These are phyloP conservation scores for Eucommia ulmoides DNA, from an alignment of 257 asterid genomes.

Conservation along the genomic window DNA sequence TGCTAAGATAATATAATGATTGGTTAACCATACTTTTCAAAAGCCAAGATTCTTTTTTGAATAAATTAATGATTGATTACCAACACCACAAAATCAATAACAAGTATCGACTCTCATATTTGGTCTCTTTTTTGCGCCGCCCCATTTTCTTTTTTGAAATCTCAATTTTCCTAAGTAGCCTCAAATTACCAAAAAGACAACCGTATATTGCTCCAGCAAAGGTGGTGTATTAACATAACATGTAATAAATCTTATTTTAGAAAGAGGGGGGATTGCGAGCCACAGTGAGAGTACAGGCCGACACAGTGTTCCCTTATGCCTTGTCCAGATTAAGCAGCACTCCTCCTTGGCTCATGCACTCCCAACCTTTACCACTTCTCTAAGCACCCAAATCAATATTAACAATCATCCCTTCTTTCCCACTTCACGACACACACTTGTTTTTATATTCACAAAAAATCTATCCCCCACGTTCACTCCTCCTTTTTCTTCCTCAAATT, in stretches of 20 bases:
- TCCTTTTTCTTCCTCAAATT: conserved; percentile 6
- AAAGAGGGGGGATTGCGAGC: neutral
- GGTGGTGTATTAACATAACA: neutral
- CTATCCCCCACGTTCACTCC: conserved; percentile 20
- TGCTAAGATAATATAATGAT: too few relatives aligned
- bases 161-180: neutral
- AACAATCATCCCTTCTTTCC: conserved; percentile 20
- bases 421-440: conserved; percentile 18
- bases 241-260: neutral
- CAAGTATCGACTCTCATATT: neutral
- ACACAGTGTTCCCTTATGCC: conserved; percentile 36
- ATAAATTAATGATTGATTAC: neutral
- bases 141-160: neutral
- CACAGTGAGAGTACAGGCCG: conserved; percentile 13
- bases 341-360: too few relatives aligned
- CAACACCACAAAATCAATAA: neutral
- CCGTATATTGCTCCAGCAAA: neutral
- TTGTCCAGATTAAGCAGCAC: conserved; percentile 32
- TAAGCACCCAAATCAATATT: too few relatives aligned
- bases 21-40: too few relatives aligned
- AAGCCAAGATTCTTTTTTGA: neutral
- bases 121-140: neutral
- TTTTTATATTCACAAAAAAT: neutral
- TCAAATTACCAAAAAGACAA: too few relatives aligned
- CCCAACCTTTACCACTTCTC: too few relatives aligned